Evolutionary conservation across 306 rosid species (phyloP), one percentile per base, ranked within the genome.

Genomic region (Coriaria nepalensis): DNA sequence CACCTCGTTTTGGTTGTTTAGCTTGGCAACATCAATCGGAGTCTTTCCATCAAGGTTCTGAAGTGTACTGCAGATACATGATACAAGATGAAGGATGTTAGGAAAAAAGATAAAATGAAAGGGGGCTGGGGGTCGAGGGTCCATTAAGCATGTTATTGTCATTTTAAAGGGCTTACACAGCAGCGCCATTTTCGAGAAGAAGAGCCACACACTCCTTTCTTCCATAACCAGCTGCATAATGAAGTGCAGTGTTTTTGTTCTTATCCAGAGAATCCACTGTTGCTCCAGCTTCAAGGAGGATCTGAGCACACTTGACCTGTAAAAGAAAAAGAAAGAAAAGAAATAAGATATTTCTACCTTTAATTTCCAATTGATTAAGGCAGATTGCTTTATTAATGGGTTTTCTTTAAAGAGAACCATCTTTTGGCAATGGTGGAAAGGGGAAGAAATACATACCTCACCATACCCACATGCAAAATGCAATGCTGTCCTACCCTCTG

Each of bases 401-500:
- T 45, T 45, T n/a, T 12, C 1, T 6, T n/a, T 14, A 14, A 45
- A 14, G 15, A n/a, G 29, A 45, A 29, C 2, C 7, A 0, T 29
- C n/a, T 11, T 53, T 6, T 52, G 8, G 10, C 10, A 0, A n/a
- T 33, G 8, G 43, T 40, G 59, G 43, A 12, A 29, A 40, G 12
- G 37, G 8, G 45, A 41, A 41, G 10, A 41, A 10, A 7, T 9
- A 41, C 80, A 62, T 90, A 90, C 98, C 94, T 92, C 98, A 3
- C 98, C 98, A 70, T 92, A 92, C 49, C 98, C 98, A 45, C 98
- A 85, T 13, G 98, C 82, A 77, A 92, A 92, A 77, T 92, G 98
- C 76, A 92, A 69, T 40, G 96, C 98, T 33, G 96, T 92, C 72
- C 98, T 78, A 53, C 98, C 96, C 68, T 92, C 98, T 36, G 93